These are phyloP conservation scores for Globisporangium orthogonon DNA, from an alignment of 352 stramenopile genomes.

Conservation along the genomic window DNA sequence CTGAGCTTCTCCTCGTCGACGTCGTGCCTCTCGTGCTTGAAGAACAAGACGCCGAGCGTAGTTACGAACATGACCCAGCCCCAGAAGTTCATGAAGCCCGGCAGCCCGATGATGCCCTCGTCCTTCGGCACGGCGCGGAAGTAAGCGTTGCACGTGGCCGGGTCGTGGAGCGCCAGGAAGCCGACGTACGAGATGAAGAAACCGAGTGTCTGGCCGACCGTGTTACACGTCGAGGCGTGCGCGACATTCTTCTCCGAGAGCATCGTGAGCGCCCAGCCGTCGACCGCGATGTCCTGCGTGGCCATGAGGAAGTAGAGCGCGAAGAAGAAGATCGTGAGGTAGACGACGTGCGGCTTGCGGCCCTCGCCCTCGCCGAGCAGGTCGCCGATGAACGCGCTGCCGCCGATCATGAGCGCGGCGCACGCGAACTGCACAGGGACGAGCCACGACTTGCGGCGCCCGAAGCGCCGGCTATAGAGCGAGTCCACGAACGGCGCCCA, in stretches of 20 bases:
- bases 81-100: slow-evolving; percentile 92
- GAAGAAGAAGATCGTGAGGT: slow-evolving; percentile 96
- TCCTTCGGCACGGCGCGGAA: slow-evolving; percentile 58
- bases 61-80: slow-evolving; percentile 91
- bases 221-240: slow-evolving; percentile 95
- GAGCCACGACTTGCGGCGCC: slow-evolving; percentile 94
- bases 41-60: slow-evolving; percentile 88
- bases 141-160: slow-evolving; percentile 87
- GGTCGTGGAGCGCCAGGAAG: slow-evolving; percentile 97
- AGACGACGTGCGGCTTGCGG: slow-evolving; percentile 85
- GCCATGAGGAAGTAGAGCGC: slow-evolving; percentile 98
- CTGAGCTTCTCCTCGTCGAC: slow-evolving; percentile 57
- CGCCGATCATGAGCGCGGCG: slow-evolving; percentile 93
- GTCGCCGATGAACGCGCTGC: slow-evolving; percentile 75
- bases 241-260: slow-evolving; percentile 95
- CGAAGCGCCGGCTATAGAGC: slow-evolving; percentile 89
- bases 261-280: slow-evolving; percentile 99
- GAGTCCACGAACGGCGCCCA: slow-evolving; percentile 98
- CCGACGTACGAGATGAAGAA: slow-evolving; percentile 98
- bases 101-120: slow-evolving; percentile 80
- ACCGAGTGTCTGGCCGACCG: slow-evolving; percentile 95
- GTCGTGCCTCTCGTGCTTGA: slow-evolving; percentile 87
- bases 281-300: slow-evolving; percentile 99
- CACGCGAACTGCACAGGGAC: slow-evolving; percentile 97
- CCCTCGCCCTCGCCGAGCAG: slow-evolving; percentile 81